These are phyloP conservation scores for Amaranthus palmeri DNA, from an alignment of 148 eudicot species.

Conservation along the genomic window DNA sequence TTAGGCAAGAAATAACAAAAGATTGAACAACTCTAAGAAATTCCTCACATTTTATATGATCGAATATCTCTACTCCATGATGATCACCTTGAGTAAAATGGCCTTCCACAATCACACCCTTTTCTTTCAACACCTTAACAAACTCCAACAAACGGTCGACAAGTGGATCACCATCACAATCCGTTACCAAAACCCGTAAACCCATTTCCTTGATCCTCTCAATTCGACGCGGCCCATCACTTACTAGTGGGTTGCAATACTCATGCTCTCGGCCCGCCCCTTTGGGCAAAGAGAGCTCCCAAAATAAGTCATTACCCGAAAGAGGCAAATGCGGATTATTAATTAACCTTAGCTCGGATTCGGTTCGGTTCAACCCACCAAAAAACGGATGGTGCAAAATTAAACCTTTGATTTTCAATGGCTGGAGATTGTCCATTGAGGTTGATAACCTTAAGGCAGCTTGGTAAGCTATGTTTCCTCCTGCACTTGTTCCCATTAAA, in stretches of 20 bases:
- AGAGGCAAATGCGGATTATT: constrained; percentile 38
- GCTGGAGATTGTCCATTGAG: constrained; percentile 15
- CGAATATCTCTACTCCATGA: constrained; percentile 29
- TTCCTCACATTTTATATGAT: constrained; percentile 2
- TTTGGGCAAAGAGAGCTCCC: constrained; percentile 51
- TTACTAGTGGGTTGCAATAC: constrained; percentile 22
- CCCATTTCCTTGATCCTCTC: constrained; percentile 19
- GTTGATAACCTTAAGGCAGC: constrained; percentile 13
- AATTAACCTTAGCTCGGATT: constrained; percentile 31
- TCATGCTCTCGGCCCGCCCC: constrained; percentile 49
- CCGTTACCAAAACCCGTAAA: constrained; percentile 30
- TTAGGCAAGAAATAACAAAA: constrained; percentile 10
- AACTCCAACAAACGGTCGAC: constrained; percentile 28
- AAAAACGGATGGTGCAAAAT: constrained; percentile 41
- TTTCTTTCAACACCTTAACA: constrained; percentile 17
- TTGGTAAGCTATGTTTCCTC: constrained; percentile 46
- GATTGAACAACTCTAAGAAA: constrained; percentile 13
- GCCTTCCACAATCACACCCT: constrained; percentile 22
- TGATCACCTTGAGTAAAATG: constrained; percentile 29
- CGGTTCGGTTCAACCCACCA: constrained; percentile 34
- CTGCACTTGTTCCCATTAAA: constrained; percentile 46
- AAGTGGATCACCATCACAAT: constrained; percentile 32
- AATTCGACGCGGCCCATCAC: constrained; percentile 4
- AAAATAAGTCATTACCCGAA: constrained; percentile 40
- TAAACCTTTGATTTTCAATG: constrained; percentile 30